phyloP scores from a whole-genome alignment of 2,329 filamentous ascomycete species.

The Verticillium albo-atrum region DNA sequence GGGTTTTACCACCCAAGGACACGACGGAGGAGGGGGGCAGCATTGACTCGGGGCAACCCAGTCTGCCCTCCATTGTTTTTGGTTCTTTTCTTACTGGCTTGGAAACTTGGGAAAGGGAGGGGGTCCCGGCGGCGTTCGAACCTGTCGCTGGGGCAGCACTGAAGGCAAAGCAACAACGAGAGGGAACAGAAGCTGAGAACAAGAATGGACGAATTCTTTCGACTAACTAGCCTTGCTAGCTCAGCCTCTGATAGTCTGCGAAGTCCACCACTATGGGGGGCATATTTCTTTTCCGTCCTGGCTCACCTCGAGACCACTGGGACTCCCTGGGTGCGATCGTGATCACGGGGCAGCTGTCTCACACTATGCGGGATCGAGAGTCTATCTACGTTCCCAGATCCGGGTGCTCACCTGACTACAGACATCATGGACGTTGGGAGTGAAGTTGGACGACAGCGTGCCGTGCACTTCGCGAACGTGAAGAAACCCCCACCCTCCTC shows the following conservation, averaged over 20 bases:
- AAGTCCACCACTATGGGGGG: not conserved
- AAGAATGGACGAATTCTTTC: not conserved
- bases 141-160: not conserved
- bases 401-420: not conserved
- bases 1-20: not conserved
- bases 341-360: not conserved
- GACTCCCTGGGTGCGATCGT: not conserved
- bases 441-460: not conserved
- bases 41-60: not conserved
- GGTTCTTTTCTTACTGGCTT: not conserved
- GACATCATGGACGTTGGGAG: not conserved
- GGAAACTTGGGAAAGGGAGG: not conserved
- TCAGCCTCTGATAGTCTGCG: not conserved
- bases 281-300: not conserved
- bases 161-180: not conserved
- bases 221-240: not conserved
- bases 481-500: not conserved
- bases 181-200: not conserved
- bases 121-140: not conserved
- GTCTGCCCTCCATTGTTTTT: not conserved
- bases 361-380: not conserved
- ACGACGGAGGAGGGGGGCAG: not conserved
- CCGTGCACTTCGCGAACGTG: not conserved
- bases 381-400: not conserved
- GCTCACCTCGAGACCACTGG: too few relatives aligned